These are phyloP conservation scores for Heteromeles arbutifolia DNA, from an alignment of 306 rosid species.

Conservation along the genomic window DNA sequence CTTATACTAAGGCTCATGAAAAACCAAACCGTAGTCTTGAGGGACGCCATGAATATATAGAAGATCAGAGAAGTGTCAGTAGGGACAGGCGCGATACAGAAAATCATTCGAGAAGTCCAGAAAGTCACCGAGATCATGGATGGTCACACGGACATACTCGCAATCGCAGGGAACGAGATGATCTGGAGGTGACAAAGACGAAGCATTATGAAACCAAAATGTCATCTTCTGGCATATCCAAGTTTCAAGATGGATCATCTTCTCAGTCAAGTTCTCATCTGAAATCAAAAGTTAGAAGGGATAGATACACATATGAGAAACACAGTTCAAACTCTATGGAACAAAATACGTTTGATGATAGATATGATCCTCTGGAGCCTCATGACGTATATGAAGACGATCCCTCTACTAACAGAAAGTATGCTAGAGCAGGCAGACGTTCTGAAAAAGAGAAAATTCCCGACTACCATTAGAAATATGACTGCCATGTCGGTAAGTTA, in stretches of 20 bases:
- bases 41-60: constrained; percentile 23
- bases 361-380: constrained; percentile 62
- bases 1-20: constrained; percentile 21
- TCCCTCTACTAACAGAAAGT: constrained; percentile 22
- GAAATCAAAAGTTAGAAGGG: constrained; percentile 31
- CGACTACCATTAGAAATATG: not conserved
- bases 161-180: constrained; percentile 35
- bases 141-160: constrained; percentile 23
- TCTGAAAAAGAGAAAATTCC: constrained; percentile 7
- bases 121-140: constrained; percentile 34
- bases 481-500: constrained; percentile 35
- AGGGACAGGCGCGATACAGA: constrained; percentile 28
- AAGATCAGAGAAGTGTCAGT: constrained; percentile 24
- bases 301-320: constrained; percentile 29
- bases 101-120: constrained; percentile 44
- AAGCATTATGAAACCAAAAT: constrained; percentile 16
- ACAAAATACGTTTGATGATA: constrained; percentile 43
- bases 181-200: constrained; percentile 14
- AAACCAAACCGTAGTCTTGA: constrained; percentile 28
- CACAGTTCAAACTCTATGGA: constrained; percentile 26
- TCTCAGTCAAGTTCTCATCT: constrained; percentile 8
- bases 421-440: constrained; percentile 22
- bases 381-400: constrained; percentile 34
- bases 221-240: constrained; percentile 23
- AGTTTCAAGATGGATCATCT: constrained; percentile 26